phyloP scores from a whole-genome alignment of 192 early-diverging fungal species.

The Allomyces macrogynus region DNA sequence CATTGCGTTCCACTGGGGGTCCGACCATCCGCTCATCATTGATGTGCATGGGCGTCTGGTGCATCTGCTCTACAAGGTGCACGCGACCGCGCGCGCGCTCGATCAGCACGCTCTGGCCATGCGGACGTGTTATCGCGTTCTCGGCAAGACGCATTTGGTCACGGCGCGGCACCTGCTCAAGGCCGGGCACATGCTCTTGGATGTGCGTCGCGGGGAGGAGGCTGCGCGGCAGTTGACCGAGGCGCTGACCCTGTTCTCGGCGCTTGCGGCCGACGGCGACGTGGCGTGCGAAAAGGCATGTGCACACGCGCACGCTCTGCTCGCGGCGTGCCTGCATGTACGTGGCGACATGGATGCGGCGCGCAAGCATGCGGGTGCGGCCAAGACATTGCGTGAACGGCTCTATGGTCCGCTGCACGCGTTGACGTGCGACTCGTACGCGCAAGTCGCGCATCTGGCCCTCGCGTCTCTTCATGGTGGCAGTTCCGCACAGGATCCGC shows the following conservation, averaged over 20 bases:
- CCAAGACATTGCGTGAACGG: background rate
- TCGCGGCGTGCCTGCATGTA: background rate
- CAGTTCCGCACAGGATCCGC: background rate
- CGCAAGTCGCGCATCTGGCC: background rate
- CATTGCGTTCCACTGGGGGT: constrained; percentile 19
- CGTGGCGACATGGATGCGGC: background rate
- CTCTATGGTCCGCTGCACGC: background rate
- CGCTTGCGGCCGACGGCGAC: background rate
- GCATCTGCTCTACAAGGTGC: constrained; percentile 8
- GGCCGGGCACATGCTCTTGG: constrained; percentile 2
- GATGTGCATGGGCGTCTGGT: constrained; percentile 22
- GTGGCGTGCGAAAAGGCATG: background rate
- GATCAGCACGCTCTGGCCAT: constrained; percentile 16
- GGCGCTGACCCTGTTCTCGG: background rate
- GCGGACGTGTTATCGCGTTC: constrained; percentile 13
- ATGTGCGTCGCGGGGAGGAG: background rate
- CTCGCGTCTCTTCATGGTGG: background rate
- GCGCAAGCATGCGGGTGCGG: background rate
- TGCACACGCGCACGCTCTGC: background rate
- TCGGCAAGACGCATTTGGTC: constrained; percentile 22
- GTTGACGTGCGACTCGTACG: background rate
- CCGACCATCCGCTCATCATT: constrained; percentile 17
- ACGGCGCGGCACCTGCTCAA: constrained; percentile 24
- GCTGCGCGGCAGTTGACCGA: background rate
- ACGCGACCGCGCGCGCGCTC: constrained; percentile 10